These are phyloP conservation scores for Apiospora pterosperma DNA, from an alignment of 2,329 filamentous ascomycete genomes.

Conservation along the genomic window DNA sequence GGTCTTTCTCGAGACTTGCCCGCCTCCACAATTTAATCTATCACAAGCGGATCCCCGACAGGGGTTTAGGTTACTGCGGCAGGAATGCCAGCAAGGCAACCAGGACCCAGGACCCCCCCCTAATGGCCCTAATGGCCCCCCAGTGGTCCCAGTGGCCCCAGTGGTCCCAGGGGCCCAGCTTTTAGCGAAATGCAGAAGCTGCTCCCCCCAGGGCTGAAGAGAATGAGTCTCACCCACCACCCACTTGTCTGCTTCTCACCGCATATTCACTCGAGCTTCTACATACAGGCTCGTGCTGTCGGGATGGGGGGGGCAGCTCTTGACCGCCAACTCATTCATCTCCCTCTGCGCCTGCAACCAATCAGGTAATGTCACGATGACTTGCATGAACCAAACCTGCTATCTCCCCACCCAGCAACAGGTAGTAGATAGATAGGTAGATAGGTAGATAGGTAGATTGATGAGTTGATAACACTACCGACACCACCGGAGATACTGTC, in stretches of 20 bases:
- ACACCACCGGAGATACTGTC: background rate
- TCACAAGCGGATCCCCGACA: background rate
- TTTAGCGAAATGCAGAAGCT: background rate
- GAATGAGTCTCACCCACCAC: background rate
- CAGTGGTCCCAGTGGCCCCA: too few species aligned
- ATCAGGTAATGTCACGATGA: conserved; percentile 3
- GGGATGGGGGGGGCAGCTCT: too few species aligned
- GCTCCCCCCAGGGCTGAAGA: background rate
- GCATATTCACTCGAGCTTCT: background rate
- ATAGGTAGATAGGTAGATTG: background rate
- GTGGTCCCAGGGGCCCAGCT: background rate
- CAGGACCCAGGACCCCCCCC: too few species aligned
- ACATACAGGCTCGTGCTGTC: background rate
- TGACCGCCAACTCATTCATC: background rate
- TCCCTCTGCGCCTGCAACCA: background rate
- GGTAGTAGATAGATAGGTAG: too few species aligned
- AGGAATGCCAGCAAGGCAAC: background rate
- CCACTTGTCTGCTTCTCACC: background rate
- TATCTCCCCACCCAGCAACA: background rate
- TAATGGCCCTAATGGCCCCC: too few species aligned
- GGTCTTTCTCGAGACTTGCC: background rate
- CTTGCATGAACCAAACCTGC: conserved; percentile 3
- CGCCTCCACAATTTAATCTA: background rate
- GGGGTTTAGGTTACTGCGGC: background rate
- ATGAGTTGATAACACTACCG: background rate